Evolutionary conservation across 2,329 filamentous ascomycete species (phyloP), one percentile per base, ranked within the genome.

Genomic region (Fusarium metavorans): DNA sequence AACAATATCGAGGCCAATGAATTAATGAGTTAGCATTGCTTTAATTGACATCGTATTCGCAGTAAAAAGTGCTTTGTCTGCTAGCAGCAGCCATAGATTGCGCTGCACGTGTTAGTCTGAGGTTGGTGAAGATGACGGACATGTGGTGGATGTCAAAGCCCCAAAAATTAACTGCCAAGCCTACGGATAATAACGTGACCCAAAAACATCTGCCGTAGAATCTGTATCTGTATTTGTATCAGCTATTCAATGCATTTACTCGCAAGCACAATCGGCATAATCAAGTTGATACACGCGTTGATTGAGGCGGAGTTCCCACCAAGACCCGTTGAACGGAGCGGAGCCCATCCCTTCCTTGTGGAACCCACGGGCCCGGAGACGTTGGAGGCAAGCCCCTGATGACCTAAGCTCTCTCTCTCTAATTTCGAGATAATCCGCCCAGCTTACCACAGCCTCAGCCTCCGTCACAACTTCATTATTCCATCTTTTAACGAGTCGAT

Each of bases 301-400:
- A 50, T 43, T 39, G 72, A 62, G 72, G 72, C 72, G 72, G 72
- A 74, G 72, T 71, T 61, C 18, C n/a, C 37, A 13, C 52, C 10
- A n/a, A n/a, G n/a, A 18, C 39, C 32, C 32, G 41, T 65, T 45
- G 45, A 54, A 45, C 50, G 43, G 67, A 63, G 72, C 66, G 69
- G 72, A 66, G 64, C 71, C 71, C 57, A 61, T 48, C 45, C 45
- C 23, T 50, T n/a, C 43, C 14, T 18, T 50, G 72, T 75, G 72
- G 72, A 70, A 61, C 72, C 72, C 37, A 62, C 60, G 34, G 45
- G 20, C 25, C 63, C 39, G 20, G 52, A 41, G 25, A n/a, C 37
- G 9, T 18, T 18, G 39, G 18, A 41, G n/a, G 27, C 37, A n/a
- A 68, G 35, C 76, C 77, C 77, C 77, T 78, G 77, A 78, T 78